Evolutionary conservation across 78 protist species (phyloP).

Genomic region (Salpingoeca rosetta): DNA sequence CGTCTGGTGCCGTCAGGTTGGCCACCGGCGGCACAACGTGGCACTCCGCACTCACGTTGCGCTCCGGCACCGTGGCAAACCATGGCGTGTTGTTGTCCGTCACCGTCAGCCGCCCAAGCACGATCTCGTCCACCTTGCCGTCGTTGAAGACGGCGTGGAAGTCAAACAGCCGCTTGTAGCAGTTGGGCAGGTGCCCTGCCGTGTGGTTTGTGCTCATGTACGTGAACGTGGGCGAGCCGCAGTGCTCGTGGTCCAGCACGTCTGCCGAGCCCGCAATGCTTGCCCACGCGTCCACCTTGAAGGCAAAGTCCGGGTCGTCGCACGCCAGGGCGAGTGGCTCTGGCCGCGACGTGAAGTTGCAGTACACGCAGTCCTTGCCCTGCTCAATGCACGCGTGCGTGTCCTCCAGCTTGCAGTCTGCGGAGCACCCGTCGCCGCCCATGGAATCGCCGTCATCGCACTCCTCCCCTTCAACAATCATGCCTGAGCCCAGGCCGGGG

Average conservation of each 20-base stretch:
- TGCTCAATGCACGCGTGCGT: background rate
- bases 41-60: background rate
- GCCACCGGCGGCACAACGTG: no score
- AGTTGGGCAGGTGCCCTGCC: background rate
- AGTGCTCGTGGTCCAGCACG: background rate
- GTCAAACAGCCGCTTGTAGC: background rate
- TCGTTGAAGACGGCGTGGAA: background rate
- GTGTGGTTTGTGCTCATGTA: no score
- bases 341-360: background rate
- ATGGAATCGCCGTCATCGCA: background rate
- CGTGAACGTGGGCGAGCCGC: background rate
- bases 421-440: background rate
- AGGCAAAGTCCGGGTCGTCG: background rate
- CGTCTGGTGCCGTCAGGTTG: no score
- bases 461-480: no score
- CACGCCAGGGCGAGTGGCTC: background rate
- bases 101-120: background rate
- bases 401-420: background rate
- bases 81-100: background rate
- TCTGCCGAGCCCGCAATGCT: background rate
- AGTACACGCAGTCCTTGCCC: background rate
- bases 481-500: no score
- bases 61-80: background rate
- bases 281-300: background rate
- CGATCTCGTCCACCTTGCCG: background rate